These are phyloP conservation scores for Heterobasidion annosum DNA, from an alignment of 1,284 basidiomycete species.

Conservation along the genomic window DNA sequence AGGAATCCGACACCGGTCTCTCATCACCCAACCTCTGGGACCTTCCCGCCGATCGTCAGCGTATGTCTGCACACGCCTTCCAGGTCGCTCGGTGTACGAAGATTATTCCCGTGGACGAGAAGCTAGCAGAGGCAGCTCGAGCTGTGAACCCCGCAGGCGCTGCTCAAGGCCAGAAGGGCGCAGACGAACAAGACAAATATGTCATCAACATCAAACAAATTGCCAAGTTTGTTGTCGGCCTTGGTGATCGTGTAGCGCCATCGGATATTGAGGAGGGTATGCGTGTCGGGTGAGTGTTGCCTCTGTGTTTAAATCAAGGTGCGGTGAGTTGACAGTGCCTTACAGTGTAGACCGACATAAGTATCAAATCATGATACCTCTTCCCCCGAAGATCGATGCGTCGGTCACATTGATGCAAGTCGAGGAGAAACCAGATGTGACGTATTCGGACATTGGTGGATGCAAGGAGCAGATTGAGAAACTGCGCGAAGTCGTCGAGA, in stretches of 20 bases:
- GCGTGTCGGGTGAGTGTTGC: conserved; percentile 82
- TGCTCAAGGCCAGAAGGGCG: conserved; percentile 79
- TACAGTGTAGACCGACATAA: conserved; percentile 83
- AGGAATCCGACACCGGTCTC: conserved; percentile 97
- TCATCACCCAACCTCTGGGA: conserved; percentile 98
- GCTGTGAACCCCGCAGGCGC: conserved; percentile 67
- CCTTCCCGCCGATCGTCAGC: conserved; percentile 77
- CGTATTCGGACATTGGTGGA: conserved; percentile 96
- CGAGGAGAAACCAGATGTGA: conserved; percentile 98
- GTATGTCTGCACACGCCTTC: conserved; percentile 90
- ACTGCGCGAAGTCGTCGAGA: conserved; percentile 96
- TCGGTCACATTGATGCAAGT: conserved; percentile 99
- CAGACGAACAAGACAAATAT: conserved; percentile 97
- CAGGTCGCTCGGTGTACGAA: conserved; percentile 99
- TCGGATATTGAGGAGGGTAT: conserved; percentile 99
- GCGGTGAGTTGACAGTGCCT: conserved; percentile 1
- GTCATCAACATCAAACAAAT: conserved; percentile 99
- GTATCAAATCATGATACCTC: conserved; percentile 99
- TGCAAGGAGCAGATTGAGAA: conserved; percentile 99
- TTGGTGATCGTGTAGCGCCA: conserved; percentile 93
- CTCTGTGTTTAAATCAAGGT: conserved; percentile 10
- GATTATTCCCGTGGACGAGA: conserved; percentile 82
- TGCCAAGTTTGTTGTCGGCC: conserved; percentile 97
- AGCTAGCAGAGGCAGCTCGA: conserved; percentile 63
- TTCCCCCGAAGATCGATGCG: conserved; percentile 99